phyloP scores from a whole-genome alignment of 2,329 filamentous ascomycete species.

The Curvularia sp. region DNA sequence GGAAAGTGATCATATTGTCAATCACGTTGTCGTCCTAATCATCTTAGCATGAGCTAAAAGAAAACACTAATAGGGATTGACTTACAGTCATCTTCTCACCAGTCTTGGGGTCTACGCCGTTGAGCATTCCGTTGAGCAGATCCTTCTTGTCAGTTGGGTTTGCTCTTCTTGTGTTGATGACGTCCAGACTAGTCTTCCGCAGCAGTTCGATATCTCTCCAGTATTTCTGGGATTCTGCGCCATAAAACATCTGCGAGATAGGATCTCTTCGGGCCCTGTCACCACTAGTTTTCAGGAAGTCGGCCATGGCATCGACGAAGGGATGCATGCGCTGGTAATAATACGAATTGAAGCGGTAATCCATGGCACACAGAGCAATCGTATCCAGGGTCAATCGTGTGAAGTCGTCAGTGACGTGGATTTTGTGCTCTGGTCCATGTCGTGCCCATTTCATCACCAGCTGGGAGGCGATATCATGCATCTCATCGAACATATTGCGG shows the following conservation, averaged over 20 bases:
- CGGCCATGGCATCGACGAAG: constrained; percentile 49
- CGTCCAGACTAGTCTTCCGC: constrained; percentile 62
- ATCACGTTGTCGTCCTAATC: constrained; percentile 64
- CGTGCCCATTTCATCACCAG: constrained; percentile 73
- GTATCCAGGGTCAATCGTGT: constrained; percentile 50
- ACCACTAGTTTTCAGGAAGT: constrained; percentile 48
- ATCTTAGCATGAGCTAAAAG: background rate
- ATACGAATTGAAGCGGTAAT: constrained; percentile 53
- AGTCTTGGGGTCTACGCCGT: constrained; percentile 67
- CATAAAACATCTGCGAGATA: constrained; percentile 47
- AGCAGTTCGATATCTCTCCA: constrained; percentile 61
- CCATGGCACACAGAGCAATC: constrained; percentile 51
- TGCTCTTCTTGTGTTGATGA: constrained; percentile 64
- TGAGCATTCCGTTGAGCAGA: constrained; percentile 66
- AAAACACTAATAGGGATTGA: background rate
- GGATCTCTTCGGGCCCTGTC: constrained; percentile 41
- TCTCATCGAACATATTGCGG: constrained; percentile 68
- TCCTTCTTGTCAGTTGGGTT: constrained; percentile 66
- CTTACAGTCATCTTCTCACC: constrained; percentile 59
- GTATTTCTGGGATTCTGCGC: constrained; percentile 56
- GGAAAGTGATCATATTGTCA: constrained; percentile 73
- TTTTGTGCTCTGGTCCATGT: constrained; percentile 48
- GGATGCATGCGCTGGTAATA: constrained; percentile 48
- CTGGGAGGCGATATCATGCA: constrained; percentile 68
- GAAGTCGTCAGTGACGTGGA: constrained; percentile 50